Evolutionary conservation across 2,329 filamentous ascomycete genomes (phyloP).

Genomic region (Colletotrichum endophyticum): DNA sequence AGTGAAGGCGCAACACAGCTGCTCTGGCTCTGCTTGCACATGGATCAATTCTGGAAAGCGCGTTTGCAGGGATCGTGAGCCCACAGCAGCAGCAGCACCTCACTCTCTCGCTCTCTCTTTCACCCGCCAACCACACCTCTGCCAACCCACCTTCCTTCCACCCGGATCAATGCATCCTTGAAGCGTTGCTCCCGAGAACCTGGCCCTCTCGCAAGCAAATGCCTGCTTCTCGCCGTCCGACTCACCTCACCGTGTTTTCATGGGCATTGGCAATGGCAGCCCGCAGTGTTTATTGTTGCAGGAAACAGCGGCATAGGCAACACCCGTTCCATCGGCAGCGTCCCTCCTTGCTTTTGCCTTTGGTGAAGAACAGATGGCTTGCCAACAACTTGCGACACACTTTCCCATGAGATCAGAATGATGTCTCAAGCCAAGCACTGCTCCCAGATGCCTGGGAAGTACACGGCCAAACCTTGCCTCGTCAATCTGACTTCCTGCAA

Average conservation of each 20-base stretch:
- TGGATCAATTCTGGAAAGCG: not conserved
- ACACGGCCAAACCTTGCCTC: not conserved
- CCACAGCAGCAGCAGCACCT: not conserved
- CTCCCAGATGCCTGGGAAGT: not conserved
- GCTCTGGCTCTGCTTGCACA: not conserved
- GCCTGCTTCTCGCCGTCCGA: not conserved
- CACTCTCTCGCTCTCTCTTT: not conserved
- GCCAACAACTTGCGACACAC: not conserved
- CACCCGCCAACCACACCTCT: not conserved
- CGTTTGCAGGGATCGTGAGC: not conserved
- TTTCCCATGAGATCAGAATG: slow-evolving; percentile 1
- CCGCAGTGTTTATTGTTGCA: not conserved
- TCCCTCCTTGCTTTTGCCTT: not conserved
- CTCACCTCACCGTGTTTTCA: not conserved
- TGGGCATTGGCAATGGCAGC: not conserved
- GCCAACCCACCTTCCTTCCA: not conserved
- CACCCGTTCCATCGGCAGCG: slow-evolving; percentile 2
- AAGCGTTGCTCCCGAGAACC: not conserved
- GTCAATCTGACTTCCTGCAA: not conserved
- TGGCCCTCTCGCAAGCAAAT: not conserved
- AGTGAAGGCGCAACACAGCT: not conserved
- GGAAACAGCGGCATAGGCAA: not conserved
- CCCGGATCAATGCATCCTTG: not conserved
- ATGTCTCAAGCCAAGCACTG: slow-evolving; percentile 11
- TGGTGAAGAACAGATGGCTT: not conserved